Base-by-base conservation (phyloP, 805 yeast species). In the Ogataea populi-albae region DNA sequence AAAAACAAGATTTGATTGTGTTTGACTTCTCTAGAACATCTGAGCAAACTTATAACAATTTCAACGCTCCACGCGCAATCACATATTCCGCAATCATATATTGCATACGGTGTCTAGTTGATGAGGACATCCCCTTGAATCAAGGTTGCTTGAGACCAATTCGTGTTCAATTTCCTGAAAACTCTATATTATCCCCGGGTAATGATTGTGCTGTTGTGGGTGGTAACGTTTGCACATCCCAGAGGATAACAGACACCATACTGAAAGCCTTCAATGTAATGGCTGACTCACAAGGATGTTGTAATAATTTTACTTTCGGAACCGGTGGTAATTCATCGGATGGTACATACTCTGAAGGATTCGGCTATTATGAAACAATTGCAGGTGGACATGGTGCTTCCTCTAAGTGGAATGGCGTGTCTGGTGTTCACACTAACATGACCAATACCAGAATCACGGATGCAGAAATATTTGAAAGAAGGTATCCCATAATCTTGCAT, bases 351-450 rank as follows among this genome's bases (percentile, higher is more conserved):
- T 61, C 69, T 7, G 68, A 73, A 38, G 87, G 89, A 0, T 87
- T 86, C 59, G 96, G 96, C 0, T 88, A 88, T 58, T 88, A 88
- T 57, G 96, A 88, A 57, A 89, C 97, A 0, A 87, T 89, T 41
- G 93, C 95, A 40, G 97, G 97, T 41, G 97, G 97, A 1, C 83
- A 88, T 27, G 97, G 97, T 32, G 97, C 97, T 2, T 75, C 76
- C 45, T 75, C 81, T 1, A 77, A 79, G 2, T 87, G 94, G 89
- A 64, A 82, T 48, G 96, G 96, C 29, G 82, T 81, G 34, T 73
- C 81, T 41, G 96, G 86, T n/a, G 94, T 88, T 3, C 96, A 88
- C 52, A 85, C 93, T 4, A 93, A 88, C 58, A 88, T 91, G 80
- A 89, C 96, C 18, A 88, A 88, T 61, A 88, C 97, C 2, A 71